Percentiles rank a stretch among this genome's conserved stretches.
Conservation (phyloP, 768 basidiomycete genomes). For the Trametes cubensis region DNA sequence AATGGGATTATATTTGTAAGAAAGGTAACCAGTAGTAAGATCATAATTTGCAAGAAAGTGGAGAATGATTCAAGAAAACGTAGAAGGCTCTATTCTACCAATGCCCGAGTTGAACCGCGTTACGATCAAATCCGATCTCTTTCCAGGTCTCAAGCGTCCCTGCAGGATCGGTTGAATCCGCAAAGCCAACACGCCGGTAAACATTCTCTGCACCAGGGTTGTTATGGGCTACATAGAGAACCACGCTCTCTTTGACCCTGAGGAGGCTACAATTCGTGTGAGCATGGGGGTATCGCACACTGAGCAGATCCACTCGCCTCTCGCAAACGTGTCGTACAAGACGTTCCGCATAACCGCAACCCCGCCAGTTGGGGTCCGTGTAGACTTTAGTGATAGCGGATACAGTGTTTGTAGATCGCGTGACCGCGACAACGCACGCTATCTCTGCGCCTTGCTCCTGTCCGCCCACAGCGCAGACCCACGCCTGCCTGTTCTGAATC, state of each 20-base stretch:
- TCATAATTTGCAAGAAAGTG: too few species aligned
- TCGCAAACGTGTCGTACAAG: conserved; percentile 61
- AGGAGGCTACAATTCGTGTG: conserved; percentile 35
- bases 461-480: conserved; percentile 58
- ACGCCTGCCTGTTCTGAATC: conserved; percentile 51
- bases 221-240: conserved; percentile 66
- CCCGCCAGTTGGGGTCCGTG: conserved; percentile 56
- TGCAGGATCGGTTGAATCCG: conserved; percentile 44
- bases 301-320: conserved; percentile 47
- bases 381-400: conserved; percentile 75
- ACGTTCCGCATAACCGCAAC: conserved; percentile 59
- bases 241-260: conserved; percentile 48
- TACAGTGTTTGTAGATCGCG: conserved; percentile 57
- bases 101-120: conserved; percentile 56
- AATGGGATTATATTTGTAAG: too few species aligned
- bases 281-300: too few species aligned
- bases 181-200: conserved; percentile 69
- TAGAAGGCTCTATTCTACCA: conserved; percentile 47
- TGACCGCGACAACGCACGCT: conserved; percentile 70
- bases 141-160: conserved; percentile 48
- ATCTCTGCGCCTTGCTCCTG: conserved; percentile 39
- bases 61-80: background rate
- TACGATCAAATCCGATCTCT: conserved; percentile 63
- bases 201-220: conserved; percentile 57
- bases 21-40: too few species aligned